Evolutionary conservation across 164 flowering plant species (phyloP).

Genomic region (Buxus sempervirens): DNA sequence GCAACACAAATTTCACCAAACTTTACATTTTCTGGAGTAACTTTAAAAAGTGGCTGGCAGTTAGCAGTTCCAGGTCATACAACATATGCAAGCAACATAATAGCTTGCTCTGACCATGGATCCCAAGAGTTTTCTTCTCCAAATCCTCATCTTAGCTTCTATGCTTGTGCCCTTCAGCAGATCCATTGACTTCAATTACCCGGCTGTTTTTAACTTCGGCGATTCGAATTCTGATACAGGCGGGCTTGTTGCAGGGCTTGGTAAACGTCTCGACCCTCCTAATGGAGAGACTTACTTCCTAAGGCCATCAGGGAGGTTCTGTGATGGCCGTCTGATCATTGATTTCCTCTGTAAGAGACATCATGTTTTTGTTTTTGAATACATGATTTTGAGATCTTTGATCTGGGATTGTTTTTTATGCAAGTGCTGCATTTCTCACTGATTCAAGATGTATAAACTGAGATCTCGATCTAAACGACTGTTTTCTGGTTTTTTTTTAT

Average conservation of each 20-base stretch:
- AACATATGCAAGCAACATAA: background rate
- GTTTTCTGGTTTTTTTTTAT: background rate
- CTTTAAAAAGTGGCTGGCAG: constrained; percentile 6
- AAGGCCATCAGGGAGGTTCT: constrained; percentile 57
- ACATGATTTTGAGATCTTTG: no score
- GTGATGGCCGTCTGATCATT: constrained; percentile 64
- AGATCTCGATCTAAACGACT: background rate
- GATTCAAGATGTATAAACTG: no score
- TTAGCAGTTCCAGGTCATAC: background rate
- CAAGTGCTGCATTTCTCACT: no score
- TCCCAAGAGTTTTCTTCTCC: constrained; percentile 1
- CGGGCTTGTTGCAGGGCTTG: constrained; percentile 42
- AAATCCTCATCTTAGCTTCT: constrained; percentile 9
- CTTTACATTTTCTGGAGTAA: background rate
- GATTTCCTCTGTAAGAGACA: constrained; percentile 50
- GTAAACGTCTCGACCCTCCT: constrained; percentile 41
- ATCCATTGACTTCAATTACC: constrained; percentile 35
- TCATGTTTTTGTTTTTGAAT: background rate
- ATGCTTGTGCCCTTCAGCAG: background rate
- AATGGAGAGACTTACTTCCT: constrained; percentile 48
- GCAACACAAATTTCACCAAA: constrained; percentile 12
- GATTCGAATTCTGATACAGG: constrained; percentile 82
- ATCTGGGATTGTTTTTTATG: no score
- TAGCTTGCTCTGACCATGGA: constrained; percentile 8
- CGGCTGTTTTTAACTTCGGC: constrained; percentile 70